Percentiles rank a stretch among this genome's conserved stretches.
phyloP scores from a whole-genome alignment of 2,329 filamentous ascomycete species.

The Cadophora malorum region DNA sequence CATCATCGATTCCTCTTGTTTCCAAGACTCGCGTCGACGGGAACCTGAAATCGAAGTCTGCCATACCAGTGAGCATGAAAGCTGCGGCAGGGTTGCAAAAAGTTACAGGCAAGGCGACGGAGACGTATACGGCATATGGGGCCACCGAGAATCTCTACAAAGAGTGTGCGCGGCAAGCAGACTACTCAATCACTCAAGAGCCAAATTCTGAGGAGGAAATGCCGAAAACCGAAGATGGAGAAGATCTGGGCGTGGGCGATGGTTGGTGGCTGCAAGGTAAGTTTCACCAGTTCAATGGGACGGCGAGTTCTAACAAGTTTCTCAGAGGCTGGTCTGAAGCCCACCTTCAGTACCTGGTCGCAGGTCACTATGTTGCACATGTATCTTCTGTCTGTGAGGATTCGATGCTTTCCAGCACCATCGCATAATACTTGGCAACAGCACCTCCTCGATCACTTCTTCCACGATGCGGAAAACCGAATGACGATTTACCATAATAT shows the following conservation, averaged over 20 bases:
- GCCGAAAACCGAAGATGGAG: constrained; percentile 75
- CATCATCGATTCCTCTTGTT: constrained; percentile 34
- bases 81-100: constrained; percentile 28
- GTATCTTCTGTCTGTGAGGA: constrained; percentile 84
- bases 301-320: constrained; percentile 18
- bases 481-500: constrained; percentile 83
- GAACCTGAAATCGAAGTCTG: constrained; percentile 13
- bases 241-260: constrained; percentile 78
- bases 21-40: constrained; percentile 28
- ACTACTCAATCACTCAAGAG: constrained; percentile 39
- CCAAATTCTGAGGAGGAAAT: constrained; percentile 64
- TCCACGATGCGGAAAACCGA: constrained; percentile 83
- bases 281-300: constrained; percentile 39
- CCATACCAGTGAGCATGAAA: constrained; percentile 25
- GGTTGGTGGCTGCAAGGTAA: constrained; percentile 85
- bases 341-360: constrained; percentile 95
- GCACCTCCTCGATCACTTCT: constrained; percentile 94
- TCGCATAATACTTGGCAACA: constrained; percentile 80
- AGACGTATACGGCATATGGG: constrained; percentile 80
- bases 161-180: constrained; percentile 39
- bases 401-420: constrained; percentile 74
- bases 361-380: constrained; percentile 97
- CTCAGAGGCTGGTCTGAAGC: constrained; percentile 75
- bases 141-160: constrained; percentile 72
- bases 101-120: constrained; percentile 48